phyloP scores from a whole-genome alignment of 495 filamentous ascomycete genomes.

The Annulohypoxylon nitens region DNA sequence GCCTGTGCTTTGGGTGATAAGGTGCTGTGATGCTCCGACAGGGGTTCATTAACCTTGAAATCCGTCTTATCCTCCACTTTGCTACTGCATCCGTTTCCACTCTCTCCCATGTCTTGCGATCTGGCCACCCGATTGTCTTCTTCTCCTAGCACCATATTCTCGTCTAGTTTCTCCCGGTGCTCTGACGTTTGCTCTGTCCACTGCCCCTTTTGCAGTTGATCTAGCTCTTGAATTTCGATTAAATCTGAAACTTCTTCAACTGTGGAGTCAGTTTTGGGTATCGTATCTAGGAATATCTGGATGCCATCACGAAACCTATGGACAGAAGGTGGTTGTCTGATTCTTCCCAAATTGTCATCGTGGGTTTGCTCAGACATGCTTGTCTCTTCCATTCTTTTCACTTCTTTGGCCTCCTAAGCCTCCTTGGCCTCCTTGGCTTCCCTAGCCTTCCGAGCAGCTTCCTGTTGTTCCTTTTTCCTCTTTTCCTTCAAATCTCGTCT shows the following conservation, averaged over 20 bases:
- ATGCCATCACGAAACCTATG: not conserved
- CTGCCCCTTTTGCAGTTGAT: not conserved
- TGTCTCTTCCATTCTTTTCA: not conserved
- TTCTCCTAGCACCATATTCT: not conserved
- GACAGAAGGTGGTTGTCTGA: not conserved
- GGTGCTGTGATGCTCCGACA: not conserved
- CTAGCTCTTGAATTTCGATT: not conserved
- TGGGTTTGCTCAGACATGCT: not conserved
- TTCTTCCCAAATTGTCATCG: not conserved
- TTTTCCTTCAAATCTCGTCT: constrained; percentile 9
- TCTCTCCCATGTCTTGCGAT: not conserved
- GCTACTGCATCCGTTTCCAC: not conserved
- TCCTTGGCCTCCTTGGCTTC: not conserved
- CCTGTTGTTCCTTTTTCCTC: not conserved
- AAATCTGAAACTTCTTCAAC: not conserved
- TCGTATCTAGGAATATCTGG: not conserved
- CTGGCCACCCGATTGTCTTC: not conserved
- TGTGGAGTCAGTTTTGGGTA: not conserved
- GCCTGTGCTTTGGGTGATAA: not conserved
- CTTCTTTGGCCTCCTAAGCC: not conserved
- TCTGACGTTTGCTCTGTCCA: not conserved
- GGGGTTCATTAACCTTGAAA: not conserved
- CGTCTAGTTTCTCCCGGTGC: not conserved
- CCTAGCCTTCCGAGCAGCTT: not conserved
- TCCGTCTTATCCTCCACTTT: not conserved